Evolutionary conservation across 306 rosid species (phyloP).

Genomic region (Begonia peltatifolia): DNA sequence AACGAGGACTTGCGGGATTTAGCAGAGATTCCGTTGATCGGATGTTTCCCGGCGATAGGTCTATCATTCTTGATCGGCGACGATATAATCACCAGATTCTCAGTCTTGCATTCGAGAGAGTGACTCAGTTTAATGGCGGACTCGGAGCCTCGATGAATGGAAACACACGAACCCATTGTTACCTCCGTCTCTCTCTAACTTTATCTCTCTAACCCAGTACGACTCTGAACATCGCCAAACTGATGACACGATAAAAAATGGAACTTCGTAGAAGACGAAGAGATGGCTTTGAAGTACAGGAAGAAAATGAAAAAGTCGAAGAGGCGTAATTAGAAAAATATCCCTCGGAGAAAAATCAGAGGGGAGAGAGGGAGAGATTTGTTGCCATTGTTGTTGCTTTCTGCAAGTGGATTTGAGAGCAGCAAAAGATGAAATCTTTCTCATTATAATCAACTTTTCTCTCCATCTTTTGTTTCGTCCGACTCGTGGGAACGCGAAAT

Average conservation of each 20-base stretch:
- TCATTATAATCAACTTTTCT: too few relatives aligned
- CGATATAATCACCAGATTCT: constrained; percentile 34
- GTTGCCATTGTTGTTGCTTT: not conserved
- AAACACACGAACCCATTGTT: constrained; percentile 62
- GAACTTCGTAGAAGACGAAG: constrained; percentile 16
- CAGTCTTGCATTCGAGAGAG: constrained; percentile 39
- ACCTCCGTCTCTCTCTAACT: constrained; percentile 2
- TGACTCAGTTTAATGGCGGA: constrained; percentile 38
- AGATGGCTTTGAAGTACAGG: constrained; percentile 7
- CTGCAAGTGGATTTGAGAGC: not conserved
- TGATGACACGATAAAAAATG: constrained; percentile 11
- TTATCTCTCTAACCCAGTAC: constrained; percentile 14
- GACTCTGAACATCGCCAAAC: not conserved
- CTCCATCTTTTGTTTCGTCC: too few relatives aligned
- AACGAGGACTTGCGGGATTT: constrained; percentile 39
- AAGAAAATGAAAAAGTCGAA: not conserved
- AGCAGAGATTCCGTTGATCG: constrained; percentile 22
- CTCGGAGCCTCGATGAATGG: constrained; percentile 38
- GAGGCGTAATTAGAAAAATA: constrained; percentile 39
- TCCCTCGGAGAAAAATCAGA: constrained; percentile 10
- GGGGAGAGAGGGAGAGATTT: not conserved
- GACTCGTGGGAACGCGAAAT: too few relatives aligned
- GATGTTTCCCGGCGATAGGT: constrained; percentile 24
- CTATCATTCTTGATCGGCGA: constrained; percentile 50
- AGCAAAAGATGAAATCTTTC: not conserved